Evolutionary conservation across 345 rosid species (phyloP).

Genomic region (Populus nigra): DNA sequence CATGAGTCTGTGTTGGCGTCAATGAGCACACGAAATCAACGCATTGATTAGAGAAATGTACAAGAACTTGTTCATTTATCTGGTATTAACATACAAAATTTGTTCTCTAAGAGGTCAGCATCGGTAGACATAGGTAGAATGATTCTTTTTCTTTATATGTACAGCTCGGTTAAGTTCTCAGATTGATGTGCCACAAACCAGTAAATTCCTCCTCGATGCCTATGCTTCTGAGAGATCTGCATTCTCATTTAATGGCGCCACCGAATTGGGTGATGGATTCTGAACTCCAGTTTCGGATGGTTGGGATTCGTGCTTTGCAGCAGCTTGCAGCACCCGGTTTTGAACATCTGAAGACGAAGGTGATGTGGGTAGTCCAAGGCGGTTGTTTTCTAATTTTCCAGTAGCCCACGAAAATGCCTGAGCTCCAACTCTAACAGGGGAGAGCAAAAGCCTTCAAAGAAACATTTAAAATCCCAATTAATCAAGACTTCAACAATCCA

Average conservation of each 20-base stretch:
- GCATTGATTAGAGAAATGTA: background rate
- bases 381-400: conserved; percentile 77
- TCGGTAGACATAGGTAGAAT: too few relatives aligned
- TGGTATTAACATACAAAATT: background rate
- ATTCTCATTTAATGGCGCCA: conserved; percentile 30
- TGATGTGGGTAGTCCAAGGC: conserved; percentile 79
- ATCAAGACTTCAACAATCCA: background rate
- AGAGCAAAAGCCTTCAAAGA: conserved; percentile 48
- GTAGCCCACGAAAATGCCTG: conserved; percentile 83
- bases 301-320: conserved; percentile 87
- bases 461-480: background rate
- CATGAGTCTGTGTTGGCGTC: background rate
- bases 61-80: background rate
- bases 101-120: background rate
- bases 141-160: conserved; percentile 5
- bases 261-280: conserved; percentile 39
- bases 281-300: conserved; percentile 56
- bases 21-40: background rate
- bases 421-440: conserved; percentile 67
- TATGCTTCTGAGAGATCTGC: conserved; percentile 60
- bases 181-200: background rate
- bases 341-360: conserved; percentile 85
- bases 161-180: background rate
- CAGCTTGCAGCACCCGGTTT: conserved; percentile 82
- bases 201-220: conserved; percentile 1